These are phyloP conservation scores for Trichoderma sp. DNA, from an alignment of 2,329 filamentous ascomycete genomes.

Conservation along the genomic window DNA sequence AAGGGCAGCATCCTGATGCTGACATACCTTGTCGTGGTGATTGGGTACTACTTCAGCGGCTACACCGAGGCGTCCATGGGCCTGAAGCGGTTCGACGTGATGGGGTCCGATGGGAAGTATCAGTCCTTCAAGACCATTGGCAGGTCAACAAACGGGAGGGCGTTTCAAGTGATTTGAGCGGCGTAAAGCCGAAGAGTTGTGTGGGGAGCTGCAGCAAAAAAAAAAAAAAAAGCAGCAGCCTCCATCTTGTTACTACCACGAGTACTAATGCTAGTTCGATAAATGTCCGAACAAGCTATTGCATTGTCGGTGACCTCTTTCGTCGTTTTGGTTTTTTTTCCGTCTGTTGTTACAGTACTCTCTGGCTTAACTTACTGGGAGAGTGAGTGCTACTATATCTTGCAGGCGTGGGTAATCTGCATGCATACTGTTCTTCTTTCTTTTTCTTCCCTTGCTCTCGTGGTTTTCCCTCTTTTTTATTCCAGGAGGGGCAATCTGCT, in stretches of 20 bases:
- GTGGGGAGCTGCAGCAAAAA: neutral
- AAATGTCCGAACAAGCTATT: neutral
- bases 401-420: constrained; percentile 12
- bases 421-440: neutral
- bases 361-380: neutral
- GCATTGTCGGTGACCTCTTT: neutral
- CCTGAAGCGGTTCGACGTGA: constrained; percentile 54
- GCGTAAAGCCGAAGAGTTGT: neutral
- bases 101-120: constrained; percentile 52
- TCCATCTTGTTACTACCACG: neutral
- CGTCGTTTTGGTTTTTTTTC: neutral
- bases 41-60: constrained; percentile 85
- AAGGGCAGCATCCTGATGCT: constrained; percentile 95
- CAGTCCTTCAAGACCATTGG: constrained; percentile 57
- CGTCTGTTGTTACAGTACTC: neutral
- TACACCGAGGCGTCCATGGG: constrained; percentile 50
- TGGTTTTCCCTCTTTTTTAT: neutral
- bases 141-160: constrained; percentile 39
- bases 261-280: neutral
- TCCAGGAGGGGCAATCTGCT: neutral
- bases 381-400: constrained; percentile 8
- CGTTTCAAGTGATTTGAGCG: constrained; percentile 26
- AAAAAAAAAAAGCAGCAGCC: neutral
- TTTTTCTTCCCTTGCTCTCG: neutral
- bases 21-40: constrained; percentile 87